phyloP scores from a whole-genome alignment of 2,329 filamentous ascomycete species.

The Calonectria pseudoturangicola region DNA sequence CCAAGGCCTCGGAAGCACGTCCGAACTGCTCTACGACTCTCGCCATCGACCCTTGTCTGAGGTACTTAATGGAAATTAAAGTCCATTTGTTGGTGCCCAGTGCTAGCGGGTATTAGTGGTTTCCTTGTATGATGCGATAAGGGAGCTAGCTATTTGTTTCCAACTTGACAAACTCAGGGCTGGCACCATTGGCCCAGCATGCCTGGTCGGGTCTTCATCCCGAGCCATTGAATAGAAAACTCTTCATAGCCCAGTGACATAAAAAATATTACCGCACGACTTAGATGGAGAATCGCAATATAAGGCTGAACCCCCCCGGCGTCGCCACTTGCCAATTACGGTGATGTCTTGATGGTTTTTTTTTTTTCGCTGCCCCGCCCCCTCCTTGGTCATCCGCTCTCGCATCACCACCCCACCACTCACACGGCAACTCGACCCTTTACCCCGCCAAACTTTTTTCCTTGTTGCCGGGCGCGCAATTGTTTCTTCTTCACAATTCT shows the following conservation, averaged over 20 bases:
- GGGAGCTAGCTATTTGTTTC: background rate
- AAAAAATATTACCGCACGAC: background rate
- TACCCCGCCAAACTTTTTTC: constrained; percentile 57
- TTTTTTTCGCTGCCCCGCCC: constrained; percentile 27
- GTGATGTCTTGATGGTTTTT: constrained; percentile 2
- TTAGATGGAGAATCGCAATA: background rate
- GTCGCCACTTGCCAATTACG: constrained; percentile 21
- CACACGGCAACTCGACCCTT: constrained; percentile 40
- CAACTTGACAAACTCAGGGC: background rate
- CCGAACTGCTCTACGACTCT: background rate
- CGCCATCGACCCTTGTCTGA: background rate
- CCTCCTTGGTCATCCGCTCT: constrained; percentile 29
- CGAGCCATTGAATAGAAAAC: background rate
- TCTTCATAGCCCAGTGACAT: background rate
- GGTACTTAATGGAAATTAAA: constrained; percentile 13
- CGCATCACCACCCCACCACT: constrained; percentile 38
- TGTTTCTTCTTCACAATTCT: constrained; percentile 45
- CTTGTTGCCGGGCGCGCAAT: constrained; percentile 49
- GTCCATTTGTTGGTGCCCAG: background rate
- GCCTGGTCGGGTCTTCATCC: too few species aligned
- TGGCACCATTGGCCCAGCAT: background rate
- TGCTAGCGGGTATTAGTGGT: constrained; percentile 8
- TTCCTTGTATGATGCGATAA: background rate
- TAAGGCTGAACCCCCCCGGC: constrained; percentile 24
- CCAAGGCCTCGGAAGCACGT: background rate